phyloP scores from a whole-genome alignment of 1,139 yeast species.

The Hanseniaspora uvarum region DNA sequence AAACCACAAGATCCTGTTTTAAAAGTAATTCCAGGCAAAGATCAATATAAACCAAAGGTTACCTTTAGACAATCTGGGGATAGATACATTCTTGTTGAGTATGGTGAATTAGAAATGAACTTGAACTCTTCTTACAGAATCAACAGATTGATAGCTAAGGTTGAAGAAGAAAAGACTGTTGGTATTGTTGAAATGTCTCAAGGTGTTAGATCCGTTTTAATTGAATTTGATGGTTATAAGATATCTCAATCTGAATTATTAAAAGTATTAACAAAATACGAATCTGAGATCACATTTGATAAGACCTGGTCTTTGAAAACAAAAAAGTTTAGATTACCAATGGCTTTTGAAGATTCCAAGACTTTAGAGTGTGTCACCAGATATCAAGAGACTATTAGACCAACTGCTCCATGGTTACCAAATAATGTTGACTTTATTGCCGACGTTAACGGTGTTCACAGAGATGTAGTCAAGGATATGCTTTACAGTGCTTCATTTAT shows the following conservation, averaged over 20 bases:
- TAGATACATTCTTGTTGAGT: conserved; percentile 79
- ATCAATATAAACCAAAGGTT: conserved; percentile 54
- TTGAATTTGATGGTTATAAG: conserved; percentile 60
- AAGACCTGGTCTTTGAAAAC: conserved; percentile 81
- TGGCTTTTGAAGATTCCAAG: conserved; percentile 90
- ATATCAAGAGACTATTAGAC: conserved; percentile 84
- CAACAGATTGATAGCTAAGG: conserved; percentile 68
- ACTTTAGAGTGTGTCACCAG: conserved; percentile 82
- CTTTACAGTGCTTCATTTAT: conserved; percentile 79
- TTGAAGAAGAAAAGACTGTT: conserved; percentile 48
- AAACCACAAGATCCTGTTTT: conserved; percentile 56
- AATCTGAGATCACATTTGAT: conserved; percentile 58
- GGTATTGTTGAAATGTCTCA: conserved; percentile 94
- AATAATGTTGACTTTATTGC: conserved; percentile 94
- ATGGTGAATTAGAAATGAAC: conserved; percentile 81
- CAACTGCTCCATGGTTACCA: conserved; percentile 95
- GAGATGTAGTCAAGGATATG: conserved; percentile 71
- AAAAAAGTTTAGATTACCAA: conserved; percentile 72
- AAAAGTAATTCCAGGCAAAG: conserved; percentile 37
- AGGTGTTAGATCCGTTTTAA: conserved; percentile 87
- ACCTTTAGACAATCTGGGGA: conserved; percentile 96
- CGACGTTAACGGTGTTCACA: conserved; percentile 66
- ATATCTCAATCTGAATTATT: conserved; percentile 54
- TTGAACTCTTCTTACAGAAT: conserved; percentile 77
- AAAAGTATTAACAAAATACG: conserved; percentile 58